These are phyloP conservation scores for Xylaria castorea DNA, from an alignment of 495 filamentous ascomycete genomes.

Conservation along the genomic window DNA sequence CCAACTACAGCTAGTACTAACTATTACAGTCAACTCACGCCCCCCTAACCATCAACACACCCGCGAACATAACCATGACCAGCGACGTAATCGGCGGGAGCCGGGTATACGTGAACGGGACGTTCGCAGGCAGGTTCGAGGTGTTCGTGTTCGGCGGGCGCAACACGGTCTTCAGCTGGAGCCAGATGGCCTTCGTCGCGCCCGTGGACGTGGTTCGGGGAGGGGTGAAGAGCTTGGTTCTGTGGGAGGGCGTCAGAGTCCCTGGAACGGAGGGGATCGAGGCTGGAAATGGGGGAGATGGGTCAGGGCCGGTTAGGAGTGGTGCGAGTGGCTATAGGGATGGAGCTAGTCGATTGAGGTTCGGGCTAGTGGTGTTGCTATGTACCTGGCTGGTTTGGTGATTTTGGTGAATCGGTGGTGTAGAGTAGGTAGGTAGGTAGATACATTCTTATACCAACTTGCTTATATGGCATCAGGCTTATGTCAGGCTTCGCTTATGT, in stretches of 20 bases:
- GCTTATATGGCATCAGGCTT: background rate
- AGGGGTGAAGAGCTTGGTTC: slow-evolving; percentile 33
- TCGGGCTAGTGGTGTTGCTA: background rate
- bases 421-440: too few species aligned
- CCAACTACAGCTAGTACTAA: background rate
- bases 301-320: background rate
- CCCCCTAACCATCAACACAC: slow-evolving; percentile 31
- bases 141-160: slow-evolving; percentile 61
- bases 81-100: slow-evolving; percentile 52
- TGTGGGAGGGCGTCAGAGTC: slow-evolving; percentile 26
- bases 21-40: slow-evolving; percentile 38
- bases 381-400: background rate
- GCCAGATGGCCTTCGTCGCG: slow-evolving; percentile 65
- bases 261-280: background rate
- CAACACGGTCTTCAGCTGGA: slow-evolving; percentile 59
- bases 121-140: slow-evolving; percentile 58
- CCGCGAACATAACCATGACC: slow-evolving; percentile 41
- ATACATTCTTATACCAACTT: background rate
- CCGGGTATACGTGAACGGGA: slow-evolving; percentile 54
- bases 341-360: background rate
- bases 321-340: background rate
- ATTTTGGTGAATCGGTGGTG: background rate
- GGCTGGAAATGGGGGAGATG: background rate
- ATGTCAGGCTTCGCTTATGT: too few species aligned
- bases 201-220: slow-evolving; percentile 50